These are phyloP conservation scores for Verruconis gallopava DNA, from an alignment of 2,329 filamentous ascomycete genomes.

Conservation along the genomic window DNA sequence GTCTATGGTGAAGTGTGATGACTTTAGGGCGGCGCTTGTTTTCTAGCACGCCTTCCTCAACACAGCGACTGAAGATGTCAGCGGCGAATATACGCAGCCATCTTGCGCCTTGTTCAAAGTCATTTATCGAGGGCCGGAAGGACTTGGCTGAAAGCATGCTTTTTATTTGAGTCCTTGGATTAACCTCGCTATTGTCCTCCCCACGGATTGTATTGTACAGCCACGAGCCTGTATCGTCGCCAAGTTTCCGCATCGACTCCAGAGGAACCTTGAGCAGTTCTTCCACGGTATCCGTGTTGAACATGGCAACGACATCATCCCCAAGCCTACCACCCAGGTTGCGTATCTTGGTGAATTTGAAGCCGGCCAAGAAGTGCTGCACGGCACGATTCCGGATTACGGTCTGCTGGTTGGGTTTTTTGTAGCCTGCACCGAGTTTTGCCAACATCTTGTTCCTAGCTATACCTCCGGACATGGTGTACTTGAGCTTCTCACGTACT, in stretches of 20 bases:
- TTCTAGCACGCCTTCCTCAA: conserved; percentile 82
- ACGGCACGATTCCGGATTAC: conserved; percentile 80
- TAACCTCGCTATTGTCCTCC: conserved; percentile 78
- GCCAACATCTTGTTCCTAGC: conserved; percentile 89
- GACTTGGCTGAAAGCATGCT: conserved; percentile 96
- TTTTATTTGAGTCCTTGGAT: conserved; percentile 83
- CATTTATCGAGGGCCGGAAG: conserved; percentile 73
- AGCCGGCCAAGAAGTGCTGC: conserved; percentile 62
- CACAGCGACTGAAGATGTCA: conserved; percentile 78
- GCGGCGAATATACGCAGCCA: conserved; percentile 89
- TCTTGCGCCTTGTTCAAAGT: conserved; percentile 59
- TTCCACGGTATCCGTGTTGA: conserved; percentile 65
- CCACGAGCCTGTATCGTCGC: conserved; percentile 77
- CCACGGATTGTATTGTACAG: conserved; percentile 75
- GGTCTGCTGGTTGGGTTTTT: conserved; percentile 90
- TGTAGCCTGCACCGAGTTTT: conserved; percentile 81
- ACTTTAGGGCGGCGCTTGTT: conserved; percentile 77
- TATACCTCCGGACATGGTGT: conserved; percentile 85
- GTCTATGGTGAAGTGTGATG: conserved; percentile 71
- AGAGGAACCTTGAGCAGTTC: conserved; percentile 61
- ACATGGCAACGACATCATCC: conserved; percentile 68
- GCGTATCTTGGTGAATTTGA: conserved; percentile 91
- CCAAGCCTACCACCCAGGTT: conserved; percentile 93
- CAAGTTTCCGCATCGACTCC: conserved; percentile 64
- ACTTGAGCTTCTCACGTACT: conserved; percentile 59